phyloP scores from a whole-genome alignment of 1,284 basidiomycete species.

The Fistulina hepatica region DNA sequence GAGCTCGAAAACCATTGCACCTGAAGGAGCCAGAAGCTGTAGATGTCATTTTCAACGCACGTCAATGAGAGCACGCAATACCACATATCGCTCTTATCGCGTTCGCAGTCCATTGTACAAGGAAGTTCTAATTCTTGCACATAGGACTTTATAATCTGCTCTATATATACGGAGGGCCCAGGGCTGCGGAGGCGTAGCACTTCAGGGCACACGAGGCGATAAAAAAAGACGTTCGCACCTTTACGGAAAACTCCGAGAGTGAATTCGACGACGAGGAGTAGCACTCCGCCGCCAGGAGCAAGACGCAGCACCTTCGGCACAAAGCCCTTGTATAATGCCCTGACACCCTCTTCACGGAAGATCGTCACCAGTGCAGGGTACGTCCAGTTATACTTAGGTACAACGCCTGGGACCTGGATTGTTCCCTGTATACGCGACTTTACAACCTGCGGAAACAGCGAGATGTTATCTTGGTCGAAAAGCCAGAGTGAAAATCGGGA shows the following conservation, averaged over 20 bases:
- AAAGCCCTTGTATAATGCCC: constrained; percentile 92
- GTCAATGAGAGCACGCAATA: too few relatives aligned
- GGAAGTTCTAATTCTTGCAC: too few relatives aligned
- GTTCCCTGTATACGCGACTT: constrained; percentile 91
- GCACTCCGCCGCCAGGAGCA: constrained; percentile 90
- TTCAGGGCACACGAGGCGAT: constrained; percentile 3
- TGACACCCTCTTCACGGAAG: constrained; percentile 81
- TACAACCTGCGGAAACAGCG: constrained; percentile 71
- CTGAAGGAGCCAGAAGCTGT: too few relatives aligned
- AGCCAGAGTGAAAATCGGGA: constrained; percentile 7
- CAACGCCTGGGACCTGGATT: constrained; percentile 51
- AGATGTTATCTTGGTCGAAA: constrained; percentile 3
- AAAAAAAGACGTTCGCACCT: constrained; percentile 36
- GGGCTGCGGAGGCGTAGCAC: constrained; percentile 7
- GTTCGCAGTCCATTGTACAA: too few relatives aligned
- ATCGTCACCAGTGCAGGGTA: constrained; percentile 76
- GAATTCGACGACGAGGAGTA: constrained; percentile 86
- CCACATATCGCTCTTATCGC: too few relatives aligned
- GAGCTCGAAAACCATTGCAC: too few relatives aligned
- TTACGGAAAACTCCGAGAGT: constrained; percentile 66
- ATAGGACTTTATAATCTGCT: too few relatives aligned
- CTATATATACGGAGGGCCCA: constrained; percentile 17
- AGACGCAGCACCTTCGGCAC: constrained; percentile 76
- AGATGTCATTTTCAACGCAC: too few relatives aligned
- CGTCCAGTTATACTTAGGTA: constrained; percentile 88